phyloP scores from a whole-genome alignment of 495 filamentous ascomycete genomes.

The Gamarada debralockiae region DNA sequence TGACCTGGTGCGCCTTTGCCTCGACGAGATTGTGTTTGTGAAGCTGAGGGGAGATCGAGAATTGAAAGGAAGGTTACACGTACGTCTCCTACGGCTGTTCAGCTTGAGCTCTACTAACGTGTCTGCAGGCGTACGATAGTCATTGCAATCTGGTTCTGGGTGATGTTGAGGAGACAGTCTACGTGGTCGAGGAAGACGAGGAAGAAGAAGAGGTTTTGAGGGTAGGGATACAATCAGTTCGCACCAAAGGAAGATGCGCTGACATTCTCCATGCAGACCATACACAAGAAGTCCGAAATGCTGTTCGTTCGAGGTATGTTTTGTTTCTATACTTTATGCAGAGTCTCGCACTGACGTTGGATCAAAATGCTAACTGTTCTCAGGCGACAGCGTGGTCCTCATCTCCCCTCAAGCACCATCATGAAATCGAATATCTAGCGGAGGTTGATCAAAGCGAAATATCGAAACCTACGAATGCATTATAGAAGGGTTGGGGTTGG shows the following conservation, averaged over 20 bases:
- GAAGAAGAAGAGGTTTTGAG: constrained; percentile 51
- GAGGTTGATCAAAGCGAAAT: not conserved
- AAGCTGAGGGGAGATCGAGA: constrained; percentile 95
- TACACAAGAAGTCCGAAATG: constrained; percentile 97
- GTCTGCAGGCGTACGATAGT: constrained; percentile 84
- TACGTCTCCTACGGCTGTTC: constrained; percentile 38
- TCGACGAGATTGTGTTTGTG: constrained; percentile 96
- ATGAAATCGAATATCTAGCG: constrained; percentile 7
- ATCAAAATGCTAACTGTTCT: constrained; percentile 28
- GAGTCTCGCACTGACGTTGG: not conserved
- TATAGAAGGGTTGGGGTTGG: not conserved
- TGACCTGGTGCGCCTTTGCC: constrained; percentile 87
- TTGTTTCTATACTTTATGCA: not conserved
- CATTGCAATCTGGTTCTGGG: constrained; percentile 98
- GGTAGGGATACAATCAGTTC: constrained; percentile 17
- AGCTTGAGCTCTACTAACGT: constrained; percentile 5
- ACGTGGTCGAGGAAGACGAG: constrained; percentile 84
- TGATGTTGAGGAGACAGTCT: constrained; percentile 96
- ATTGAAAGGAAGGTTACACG: constrained; percentile 90
- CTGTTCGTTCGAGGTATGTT: constrained; percentile 90
- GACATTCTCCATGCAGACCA: constrained; percentile 54
- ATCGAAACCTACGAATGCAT: not conserved
- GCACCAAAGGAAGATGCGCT: constrained; percentile 4
- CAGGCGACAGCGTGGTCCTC: constrained; percentile 93
- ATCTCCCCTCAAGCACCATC: constrained; percentile 62